phyloP scores from a whole-genome alignment of 139 green algal genomes.

The Chlamydomonas sp. region DNA sequence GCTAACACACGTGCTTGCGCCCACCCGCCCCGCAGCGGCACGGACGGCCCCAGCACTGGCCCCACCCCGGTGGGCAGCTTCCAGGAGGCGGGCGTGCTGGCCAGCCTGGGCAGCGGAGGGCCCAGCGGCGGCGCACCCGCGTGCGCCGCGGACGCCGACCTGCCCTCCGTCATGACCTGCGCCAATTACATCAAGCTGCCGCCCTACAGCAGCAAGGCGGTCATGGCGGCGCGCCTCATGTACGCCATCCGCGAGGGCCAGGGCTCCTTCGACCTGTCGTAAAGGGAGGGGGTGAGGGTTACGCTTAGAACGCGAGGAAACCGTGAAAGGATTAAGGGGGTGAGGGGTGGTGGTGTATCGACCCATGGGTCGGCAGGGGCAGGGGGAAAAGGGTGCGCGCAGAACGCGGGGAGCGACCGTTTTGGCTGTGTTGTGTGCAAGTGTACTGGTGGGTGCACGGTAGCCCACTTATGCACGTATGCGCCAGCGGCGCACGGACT shows the following conservation, averaged over 20 bases:
- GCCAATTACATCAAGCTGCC: slow-evolving; percentile 99
- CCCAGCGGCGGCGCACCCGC: background rate
- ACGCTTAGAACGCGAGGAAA: too few relatives aligned
- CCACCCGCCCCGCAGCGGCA: background rate
- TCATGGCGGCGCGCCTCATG: slow-evolving; percentile 85
- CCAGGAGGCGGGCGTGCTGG: slow-evolving; percentile 7
- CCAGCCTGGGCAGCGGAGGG: too few relatives aligned
- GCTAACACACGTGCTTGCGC: background rate
- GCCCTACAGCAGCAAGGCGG: slow-evolving; percentile 91
- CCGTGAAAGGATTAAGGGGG: too few relatives aligned
- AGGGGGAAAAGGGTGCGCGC: too few relatives aligned
- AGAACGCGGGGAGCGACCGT: too few relatives aligned
- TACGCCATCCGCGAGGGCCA: slow-evolving; percentile 94
- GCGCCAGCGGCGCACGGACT: too few relatives aligned
- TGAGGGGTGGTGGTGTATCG: too few relatives aligned
- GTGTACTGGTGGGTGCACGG: too few relatives aligned
- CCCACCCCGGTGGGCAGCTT: slow-evolving; percentile 32
- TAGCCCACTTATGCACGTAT: too few relatives aligned
- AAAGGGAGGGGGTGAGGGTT: too few relatives aligned
- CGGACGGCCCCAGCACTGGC: slow-evolving; percentile 19
- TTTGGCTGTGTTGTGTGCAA: too few relatives aligned
- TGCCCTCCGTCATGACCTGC: slow-evolving; percentile 99
- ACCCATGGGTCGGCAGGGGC: too few relatives aligned
- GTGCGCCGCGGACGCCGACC: slow-evolving; percentile 78
- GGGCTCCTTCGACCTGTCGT: slow-evolving; percentile 96